Conservation (phyloP, 805 yeast genomes). For the Candida glaebosa region DNA sequence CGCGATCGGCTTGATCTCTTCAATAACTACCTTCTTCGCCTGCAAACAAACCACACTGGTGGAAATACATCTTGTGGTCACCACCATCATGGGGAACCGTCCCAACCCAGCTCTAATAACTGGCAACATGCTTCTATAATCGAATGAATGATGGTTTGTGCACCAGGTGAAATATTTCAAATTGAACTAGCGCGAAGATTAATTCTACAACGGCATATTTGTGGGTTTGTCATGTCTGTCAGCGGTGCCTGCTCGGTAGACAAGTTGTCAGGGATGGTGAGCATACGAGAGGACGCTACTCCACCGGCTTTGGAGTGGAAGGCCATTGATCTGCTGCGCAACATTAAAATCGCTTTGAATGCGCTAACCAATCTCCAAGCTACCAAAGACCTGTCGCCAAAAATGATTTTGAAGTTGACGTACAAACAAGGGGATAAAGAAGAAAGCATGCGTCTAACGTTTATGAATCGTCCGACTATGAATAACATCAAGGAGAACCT, state of each 20-base stretch:
- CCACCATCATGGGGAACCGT: not conserved
- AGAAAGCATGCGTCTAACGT: conserved; percentile 46
- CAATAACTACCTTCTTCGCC: not conserved
- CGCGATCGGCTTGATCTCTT: not conserved
- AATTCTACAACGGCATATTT: no score
- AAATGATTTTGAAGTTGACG: conserved; percentile 61
- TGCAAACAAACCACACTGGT: not conserved
- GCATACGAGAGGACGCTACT: conserved; percentile 38
- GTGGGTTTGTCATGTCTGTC: no score
- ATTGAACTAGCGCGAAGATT: not conserved
- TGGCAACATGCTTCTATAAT: not conserved
- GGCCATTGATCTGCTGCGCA: conserved; percentile 37
- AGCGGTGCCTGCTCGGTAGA: conserved; percentile 42
- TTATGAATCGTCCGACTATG: conserved; percentile 72
- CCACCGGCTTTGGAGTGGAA: conserved; percentile 42
- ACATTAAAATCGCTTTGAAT: conserved; percentile 33
- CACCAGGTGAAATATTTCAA: not conserved
- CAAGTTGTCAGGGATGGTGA: conserved; percentile 39
- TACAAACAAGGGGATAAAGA: conserved; percentile 36
- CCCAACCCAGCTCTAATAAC: not conserved
- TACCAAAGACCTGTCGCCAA: conserved; percentile 62
- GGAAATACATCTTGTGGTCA: not conserved
- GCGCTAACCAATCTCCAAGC: conserved; percentile 54
- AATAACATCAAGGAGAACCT: conserved; percentile 64
- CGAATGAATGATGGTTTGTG: not conserved